phyloP scores from a whole-genome alignment of 108 stramenopile genomes.

The Nannochloropsis salina region DNA sequence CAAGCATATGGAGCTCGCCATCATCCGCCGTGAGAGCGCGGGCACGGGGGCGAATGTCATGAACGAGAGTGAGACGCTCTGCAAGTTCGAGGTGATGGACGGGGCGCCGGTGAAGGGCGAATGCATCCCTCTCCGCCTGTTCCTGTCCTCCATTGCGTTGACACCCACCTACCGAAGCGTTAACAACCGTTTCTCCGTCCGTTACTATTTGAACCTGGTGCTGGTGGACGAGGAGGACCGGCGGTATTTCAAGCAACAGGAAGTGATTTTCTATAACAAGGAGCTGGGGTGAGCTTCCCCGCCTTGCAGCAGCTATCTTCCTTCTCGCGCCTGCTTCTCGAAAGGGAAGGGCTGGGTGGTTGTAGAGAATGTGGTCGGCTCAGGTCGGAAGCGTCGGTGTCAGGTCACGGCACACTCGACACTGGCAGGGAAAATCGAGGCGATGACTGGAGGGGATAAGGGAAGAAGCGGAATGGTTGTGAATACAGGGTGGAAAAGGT shows the following conservation, averaged over 20 bases:
- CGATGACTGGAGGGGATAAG: no score
- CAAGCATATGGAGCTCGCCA: conserved; percentile 97
- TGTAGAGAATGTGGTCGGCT: no score
- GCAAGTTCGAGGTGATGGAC: conserved; percentile 99
- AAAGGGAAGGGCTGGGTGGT: no score
- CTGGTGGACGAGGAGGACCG: conserved; percentile 98
- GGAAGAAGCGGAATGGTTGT: no score
- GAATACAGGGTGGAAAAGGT: no score
- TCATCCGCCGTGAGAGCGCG: conserved; percentile 89
- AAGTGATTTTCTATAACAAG: conserved; percentile 91
- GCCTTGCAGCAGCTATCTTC: not conserved
- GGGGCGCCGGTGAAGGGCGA: conserved; percentile 91
- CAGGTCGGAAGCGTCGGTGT: no score
- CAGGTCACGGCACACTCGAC: no score
- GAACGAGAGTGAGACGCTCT: conserved; percentile 92
- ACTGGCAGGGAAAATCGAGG: no score
- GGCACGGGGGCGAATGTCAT: conserved; percentile 63
- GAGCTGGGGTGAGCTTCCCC: conserved; percentile 55
- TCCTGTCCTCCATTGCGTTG: conserved; percentile 65
- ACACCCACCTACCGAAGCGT: conserved; percentile 90
- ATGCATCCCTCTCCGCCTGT: conserved; percentile 76
- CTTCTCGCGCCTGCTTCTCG: no score
- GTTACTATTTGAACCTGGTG: conserved; percentile 97
- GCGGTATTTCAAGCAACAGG: conserved; percentile 98
- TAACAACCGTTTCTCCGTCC: conserved; percentile 88